phyloP scores from a whole-genome alignment of 83 land plant genomes.

The Thuja plicata region DNA sequence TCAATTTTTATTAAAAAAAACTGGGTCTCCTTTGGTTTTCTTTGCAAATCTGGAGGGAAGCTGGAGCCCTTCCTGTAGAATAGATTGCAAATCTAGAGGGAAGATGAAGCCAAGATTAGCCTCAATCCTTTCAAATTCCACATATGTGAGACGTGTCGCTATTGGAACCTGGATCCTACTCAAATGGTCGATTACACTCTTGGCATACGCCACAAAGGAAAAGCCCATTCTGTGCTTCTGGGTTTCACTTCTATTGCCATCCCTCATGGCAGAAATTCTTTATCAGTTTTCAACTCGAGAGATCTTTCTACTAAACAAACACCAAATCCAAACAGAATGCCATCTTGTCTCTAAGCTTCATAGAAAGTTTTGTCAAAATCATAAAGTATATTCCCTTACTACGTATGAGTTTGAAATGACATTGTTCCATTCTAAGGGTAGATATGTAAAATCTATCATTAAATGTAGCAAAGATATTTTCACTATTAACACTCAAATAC shows the following conservation, averaged over 20 bases:
- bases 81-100: conserved; percentile 62
- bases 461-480: no score
- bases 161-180: conserved; percentile 37
- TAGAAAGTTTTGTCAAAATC: no score
- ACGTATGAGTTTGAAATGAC: no score
- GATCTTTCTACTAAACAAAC: neutral
- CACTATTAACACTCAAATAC: no score
- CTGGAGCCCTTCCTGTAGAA: conserved; percentile 61
- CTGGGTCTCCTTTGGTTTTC: no score
- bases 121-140: conserved; percentile 47
- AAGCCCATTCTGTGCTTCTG: conserved; percentile 34
- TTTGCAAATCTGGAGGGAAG: no score
- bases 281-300: neutral
- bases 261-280: neutral
- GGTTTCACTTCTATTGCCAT: neutral
- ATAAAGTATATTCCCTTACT: no score
- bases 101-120: conserved; percentile 39
- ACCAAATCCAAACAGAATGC: neutral
- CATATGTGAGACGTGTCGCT: conserved; percentile 52
- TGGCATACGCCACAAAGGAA: conserved; percentile 59
- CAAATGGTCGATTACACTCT: conserved; percentile 53
- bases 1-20: no score
- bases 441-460: no score
- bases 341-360: neutral
- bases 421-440: no score